Percentiles rank a stretch among this genome's conserved stretches.
Conservation (phyloP, 2,329 filamentous ascomycete species). For the Aspergillus sp. region DNA sequence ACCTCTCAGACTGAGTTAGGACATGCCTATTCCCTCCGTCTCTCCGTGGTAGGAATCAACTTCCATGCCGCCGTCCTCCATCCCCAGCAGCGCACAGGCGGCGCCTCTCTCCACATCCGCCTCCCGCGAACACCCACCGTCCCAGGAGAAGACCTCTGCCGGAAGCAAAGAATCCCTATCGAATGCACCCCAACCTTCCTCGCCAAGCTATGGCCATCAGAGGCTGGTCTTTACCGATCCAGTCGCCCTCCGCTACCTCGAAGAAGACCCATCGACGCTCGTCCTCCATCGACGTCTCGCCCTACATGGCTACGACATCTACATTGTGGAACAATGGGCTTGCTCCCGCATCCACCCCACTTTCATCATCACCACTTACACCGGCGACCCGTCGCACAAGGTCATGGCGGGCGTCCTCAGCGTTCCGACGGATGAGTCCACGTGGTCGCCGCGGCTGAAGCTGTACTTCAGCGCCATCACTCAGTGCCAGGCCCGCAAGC, state of each 20-base stretch:
- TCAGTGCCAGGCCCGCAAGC: constrained; percentile 78
- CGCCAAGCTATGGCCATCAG: constrained; percentile 43
- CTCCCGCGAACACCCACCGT: constrained; percentile 21
- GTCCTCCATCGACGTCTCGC: constrained; percentile 69
- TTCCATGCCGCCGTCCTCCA: constrained; percentile 12
- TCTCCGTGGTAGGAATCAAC: constrained; percentile 10
- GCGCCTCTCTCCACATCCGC: constrained; percentile 18
- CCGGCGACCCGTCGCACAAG: constrained; percentile 75
- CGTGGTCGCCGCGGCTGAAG: constrained; percentile 75
- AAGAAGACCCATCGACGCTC: constrained; percentile 74
- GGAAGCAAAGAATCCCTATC: constrained; percentile 16
- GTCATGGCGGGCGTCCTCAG: constrained; percentile 78
- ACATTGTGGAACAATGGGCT: constrained; percentile 96
- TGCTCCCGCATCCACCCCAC: constrained; percentile 89
- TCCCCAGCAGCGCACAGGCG: constrained; percentile 20
- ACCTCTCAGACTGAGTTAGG: background rate
- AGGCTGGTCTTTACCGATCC: constrained; percentile 65
- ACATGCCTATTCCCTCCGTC: constrained; percentile 6
- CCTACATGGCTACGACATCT: constrained; percentile 83
- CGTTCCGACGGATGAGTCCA: constrained; percentile 73
- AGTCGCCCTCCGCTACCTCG: constrained; percentile 70
- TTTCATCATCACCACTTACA: constrained; percentile 88
- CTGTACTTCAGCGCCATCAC: constrained; percentile 84
- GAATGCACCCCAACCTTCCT: constrained; percentile 13
- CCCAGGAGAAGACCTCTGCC: constrained; percentile 18